A percentile compares a stretch with the other conserved stretches of the same genome.
Conservation (phyloP, 805 yeast species). For the Hanseniaspora vineae region DNA sequence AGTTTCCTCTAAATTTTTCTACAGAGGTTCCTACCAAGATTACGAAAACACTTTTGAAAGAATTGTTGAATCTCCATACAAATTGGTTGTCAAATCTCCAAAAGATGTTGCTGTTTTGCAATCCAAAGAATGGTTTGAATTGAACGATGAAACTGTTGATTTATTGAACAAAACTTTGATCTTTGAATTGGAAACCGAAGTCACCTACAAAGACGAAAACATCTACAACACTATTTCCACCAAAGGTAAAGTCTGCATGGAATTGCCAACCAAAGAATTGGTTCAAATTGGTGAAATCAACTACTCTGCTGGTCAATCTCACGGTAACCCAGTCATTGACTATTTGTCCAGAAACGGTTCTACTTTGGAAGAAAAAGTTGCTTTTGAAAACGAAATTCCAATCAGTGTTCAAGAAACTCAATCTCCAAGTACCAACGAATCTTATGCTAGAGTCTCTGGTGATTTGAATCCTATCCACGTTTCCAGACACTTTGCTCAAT, state of each 20-base stretch:
- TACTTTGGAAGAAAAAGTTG: conserved; percentile 86
- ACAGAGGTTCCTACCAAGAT: conserved; percentile 85
- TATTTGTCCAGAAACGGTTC: conserved; percentile 85
- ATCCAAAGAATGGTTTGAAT: conserved; percentile 97
- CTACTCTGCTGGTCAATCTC: conserved; percentile 84
- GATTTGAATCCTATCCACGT: conserved; percentile 98
- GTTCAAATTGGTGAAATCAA: conserved; percentile 71
- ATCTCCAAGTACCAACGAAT: conserved; percentile 93
- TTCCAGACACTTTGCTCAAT: conserved; percentile 83
- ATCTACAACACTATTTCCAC: conserved; percentile 74
- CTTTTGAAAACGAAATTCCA: conserved; percentile 84
- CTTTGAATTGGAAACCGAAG: conserved; percentile 78
- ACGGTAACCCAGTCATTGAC: conserved; percentile 95
- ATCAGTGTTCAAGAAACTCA: conserved; percentile 48
- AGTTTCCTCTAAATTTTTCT: conserved; percentile 88
- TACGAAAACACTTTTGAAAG: conserved; percentile 87
- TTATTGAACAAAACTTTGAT: conserved; percentile 69
- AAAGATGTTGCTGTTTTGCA: conserved; percentile 88
- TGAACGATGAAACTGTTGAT: conserved; percentile 53
- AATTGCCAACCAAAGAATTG: conserved; percentile 84
- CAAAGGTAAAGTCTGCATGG: conserved; percentile 72
- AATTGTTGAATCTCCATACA: conserved; percentile 74
- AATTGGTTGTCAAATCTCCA: conserved; percentile 55
- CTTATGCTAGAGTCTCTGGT: conserved; percentile 94
- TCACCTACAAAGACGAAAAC: conserved; percentile 63